Evolutionary conservation across 2,329 filamentous ascomycete genomes (phyloP).

Genomic region (Bipolaris cookei): DNA sequence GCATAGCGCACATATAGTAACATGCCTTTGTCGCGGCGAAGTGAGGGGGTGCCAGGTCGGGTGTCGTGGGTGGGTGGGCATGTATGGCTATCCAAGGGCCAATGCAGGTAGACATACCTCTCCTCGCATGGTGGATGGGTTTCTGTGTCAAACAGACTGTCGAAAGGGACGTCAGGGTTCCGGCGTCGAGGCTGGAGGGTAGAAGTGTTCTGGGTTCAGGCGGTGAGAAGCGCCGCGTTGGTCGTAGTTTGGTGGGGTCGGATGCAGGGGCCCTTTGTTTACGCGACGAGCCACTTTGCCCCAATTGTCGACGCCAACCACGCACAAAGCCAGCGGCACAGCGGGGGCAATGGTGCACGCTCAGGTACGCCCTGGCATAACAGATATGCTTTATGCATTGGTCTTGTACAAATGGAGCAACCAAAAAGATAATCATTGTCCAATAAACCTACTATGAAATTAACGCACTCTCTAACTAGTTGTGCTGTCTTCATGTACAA

Average conservation of each 20-base stretch:
- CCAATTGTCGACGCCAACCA: constrained; percentile 1
- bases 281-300: constrained; percentile 25
- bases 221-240: constrained; percentile 26
- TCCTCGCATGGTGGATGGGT: constrained; percentile 49
- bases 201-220: constrained; percentile 23
- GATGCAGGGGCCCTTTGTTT: constrained; percentile 25
- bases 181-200: constrained; percentile 17
- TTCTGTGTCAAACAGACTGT: constrained; percentile 47
- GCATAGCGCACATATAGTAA: constrained; percentile 5
- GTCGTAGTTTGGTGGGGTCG: constrained; percentile 31
- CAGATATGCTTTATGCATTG: neutral
- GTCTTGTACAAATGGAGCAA: neutral
- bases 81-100: neutral
- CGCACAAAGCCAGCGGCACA: constrained; percentile 1
- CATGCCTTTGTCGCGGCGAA: neutral
- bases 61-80: constrained; percentile 1
- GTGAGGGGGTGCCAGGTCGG: neutral
- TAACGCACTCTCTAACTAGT: neutral
- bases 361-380: constrained; percentile 1
- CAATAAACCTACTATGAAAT: too few species aligned
- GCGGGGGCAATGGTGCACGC: constrained; percentile 1
- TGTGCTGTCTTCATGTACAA: neutral
- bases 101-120: constrained; percentile 42
- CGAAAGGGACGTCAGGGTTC: constrained; percentile 26
- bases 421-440: neutral